Conservation (phyloP, 805 yeast species). For the Saturnispora diversa region DNA sequence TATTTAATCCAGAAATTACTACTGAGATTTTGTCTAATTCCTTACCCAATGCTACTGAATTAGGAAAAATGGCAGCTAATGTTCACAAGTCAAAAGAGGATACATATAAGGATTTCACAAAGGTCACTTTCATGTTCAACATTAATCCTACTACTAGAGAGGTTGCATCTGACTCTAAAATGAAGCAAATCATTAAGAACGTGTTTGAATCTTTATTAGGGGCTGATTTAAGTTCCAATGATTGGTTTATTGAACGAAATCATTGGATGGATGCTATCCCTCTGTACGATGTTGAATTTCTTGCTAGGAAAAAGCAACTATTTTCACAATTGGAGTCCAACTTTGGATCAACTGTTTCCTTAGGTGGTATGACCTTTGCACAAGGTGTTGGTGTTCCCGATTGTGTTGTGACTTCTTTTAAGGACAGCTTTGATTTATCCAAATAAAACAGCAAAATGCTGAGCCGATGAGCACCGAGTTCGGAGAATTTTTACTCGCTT, state of each 20-base stretch:
- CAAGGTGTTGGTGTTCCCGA: constrained; percentile 88
- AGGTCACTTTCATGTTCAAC: constrained; percentile 85
- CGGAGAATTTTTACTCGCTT: background rate
- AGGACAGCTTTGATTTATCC: constrained; percentile 37
- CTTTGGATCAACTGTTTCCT: constrained; percentile 34
- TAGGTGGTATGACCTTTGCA: constrained; percentile 78
- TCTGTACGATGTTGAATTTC: constrained; percentile 8
- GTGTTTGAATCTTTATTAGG: constrained; percentile 18
- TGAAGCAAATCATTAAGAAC: constrained; percentile 20
- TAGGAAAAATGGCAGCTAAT: constrained; percentile 16
- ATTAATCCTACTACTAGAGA: constrained; percentile 16
- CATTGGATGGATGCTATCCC: constrained; percentile 2
- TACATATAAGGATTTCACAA: constrained; percentile 41
- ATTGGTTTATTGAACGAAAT: constrained; percentile 6
- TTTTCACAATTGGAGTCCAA: background rate
- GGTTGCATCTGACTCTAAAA: constrained; percentile 19
- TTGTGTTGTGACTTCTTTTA: constrained; percentile 58
- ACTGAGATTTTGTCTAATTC: no score
- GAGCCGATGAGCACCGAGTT: constrained; percentile 3
- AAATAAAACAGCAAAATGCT: background rate
- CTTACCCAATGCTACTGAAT: constrained; percentile 5
- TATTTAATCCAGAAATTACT: constrained; percentile 18
- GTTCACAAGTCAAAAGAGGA: constrained; percentile 16
- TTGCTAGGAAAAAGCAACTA: background rate
- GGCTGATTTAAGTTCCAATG: constrained; percentile 16